Base-by-base conservation (phyloP, 2,329 filamentous ascomycete genomes). In the Periglandula ipomoeae region DNA sequence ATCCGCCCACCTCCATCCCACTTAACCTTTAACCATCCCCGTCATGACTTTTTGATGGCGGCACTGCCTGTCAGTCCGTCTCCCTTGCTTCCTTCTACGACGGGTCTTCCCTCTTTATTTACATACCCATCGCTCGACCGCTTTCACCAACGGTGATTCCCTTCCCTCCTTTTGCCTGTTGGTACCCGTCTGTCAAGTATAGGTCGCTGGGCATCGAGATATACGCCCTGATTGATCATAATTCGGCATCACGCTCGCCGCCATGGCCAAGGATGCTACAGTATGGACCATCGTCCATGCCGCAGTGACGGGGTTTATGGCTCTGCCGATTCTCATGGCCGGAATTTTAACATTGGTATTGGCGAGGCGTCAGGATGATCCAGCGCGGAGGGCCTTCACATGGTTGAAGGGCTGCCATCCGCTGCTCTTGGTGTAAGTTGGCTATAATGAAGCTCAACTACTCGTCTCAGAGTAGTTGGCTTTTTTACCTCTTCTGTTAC, bases 251-350 rank as follows among this genome's bases (percentile, higher is more conserved):
- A 13, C 22, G 11, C 47, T 39, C 32, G 19, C 23, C 39, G 26
- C 32, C 39, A 49, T 52, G 43, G 32, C n/a, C 24, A 44, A 40
- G 10, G 44, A 35, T 49, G 43, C 15, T 35, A 42, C 44, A 32
- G 10, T 47, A 24, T 52, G 50, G 50, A 52, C 50, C 9, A 49
- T 49, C 11, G 47, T 52, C 46, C 50, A 52, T 24, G 47, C 47
- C 2, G 43, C 47, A 35, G 40, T 49, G 9, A 43, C 50, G 17
- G 50, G 50, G 19, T 52, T 52, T 22, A 43, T 44, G 39, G n/a
- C 44, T 9, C 11, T 52, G 26, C 50, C 50, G 8, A 46, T 49
- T 42, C 26, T 39, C 37, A 47, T 46, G 26, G 32, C 42, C 6
- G 50, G 47, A 9, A 13, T 52, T 10, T 37, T 49, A 19, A 52